Percentiles rank a stretch among this genome's conserved stretches.
These are phyloP conservation scores for Persicaria tinctoria DNA, from an alignment of 148 eudicot species.

Conservation along the genomic window DNA sequence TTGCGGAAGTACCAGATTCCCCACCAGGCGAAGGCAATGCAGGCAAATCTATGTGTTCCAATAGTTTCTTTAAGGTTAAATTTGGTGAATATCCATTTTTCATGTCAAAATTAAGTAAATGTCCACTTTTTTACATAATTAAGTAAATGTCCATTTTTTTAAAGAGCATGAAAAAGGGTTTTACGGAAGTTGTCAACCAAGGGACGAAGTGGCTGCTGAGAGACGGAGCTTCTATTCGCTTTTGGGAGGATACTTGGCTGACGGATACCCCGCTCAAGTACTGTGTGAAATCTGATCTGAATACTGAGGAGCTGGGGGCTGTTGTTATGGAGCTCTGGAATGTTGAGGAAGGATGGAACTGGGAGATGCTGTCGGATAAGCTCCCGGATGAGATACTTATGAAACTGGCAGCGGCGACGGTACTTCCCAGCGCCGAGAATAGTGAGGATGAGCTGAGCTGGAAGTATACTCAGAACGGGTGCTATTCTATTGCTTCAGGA, in stretches of 20 bases:
- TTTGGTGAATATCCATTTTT: no score
- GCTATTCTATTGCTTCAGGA: background rate
- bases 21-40: no score
- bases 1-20: no score
- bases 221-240: background rate
- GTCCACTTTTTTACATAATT: no score
- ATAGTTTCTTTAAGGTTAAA: no score
- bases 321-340: background rate
- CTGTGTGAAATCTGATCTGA: rapidly evolving
- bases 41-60: no score
- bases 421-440: background rate
- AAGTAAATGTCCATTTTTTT: no score
- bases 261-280: background rate
- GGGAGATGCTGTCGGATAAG: background rate
- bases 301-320: background rate
- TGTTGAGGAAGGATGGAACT: background rate
- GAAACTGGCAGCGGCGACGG: background rate
- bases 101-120: no score
- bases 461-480: background rate
- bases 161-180: background rate
- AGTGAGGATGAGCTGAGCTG: background rate
- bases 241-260: background rate
- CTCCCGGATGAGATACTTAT: no score
- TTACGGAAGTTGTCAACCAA: background rate
- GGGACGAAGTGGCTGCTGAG: background rate